Conservation (phyloP, 2,329 filamentous ascomycete species). For the Lecanicillium sp. region DNA sequence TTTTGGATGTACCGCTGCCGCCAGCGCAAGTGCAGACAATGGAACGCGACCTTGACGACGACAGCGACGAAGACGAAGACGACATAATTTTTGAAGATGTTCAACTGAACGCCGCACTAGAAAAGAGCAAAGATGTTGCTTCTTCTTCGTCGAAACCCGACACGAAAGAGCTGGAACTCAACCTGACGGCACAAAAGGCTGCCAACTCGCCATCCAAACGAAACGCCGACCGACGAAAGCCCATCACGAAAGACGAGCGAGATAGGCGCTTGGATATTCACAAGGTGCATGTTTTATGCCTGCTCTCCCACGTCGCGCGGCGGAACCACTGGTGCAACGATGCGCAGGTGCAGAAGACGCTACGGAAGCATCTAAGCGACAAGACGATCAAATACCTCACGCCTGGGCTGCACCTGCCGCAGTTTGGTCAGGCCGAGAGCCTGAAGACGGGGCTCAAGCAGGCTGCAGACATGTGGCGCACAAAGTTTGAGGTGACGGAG, state of each 20-base stretch:
- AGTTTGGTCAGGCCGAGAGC: conserved; percentile 70
- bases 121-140: conserved; percentile 16
- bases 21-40: conserved; percentile 46
- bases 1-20: conserved; percentile 46
- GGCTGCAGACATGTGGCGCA: conserved; percentile 59
- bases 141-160: conserved; percentile 19
- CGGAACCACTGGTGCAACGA: conserved; percentile 92
- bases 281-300: conserved; percentile 76
- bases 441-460: conserved; percentile 74
- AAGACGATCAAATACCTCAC: conserved; percentile 63
- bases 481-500: conserved; percentile 64
- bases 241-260: conserved; percentile 48
- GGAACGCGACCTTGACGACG: conserved; percentile 42
- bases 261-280: conserved; percentile 66
- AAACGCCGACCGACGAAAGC: conserved; percentile 40
- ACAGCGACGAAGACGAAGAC: conserved; percentile 36
- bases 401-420: conserved; percentile 59
- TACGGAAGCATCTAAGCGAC: conserved; percentile 59
- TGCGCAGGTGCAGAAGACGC: conserved; percentile 54
- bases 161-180: conserved; percentile 40
- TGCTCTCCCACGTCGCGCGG: conserved; percentile 69
- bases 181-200: conserved; percentile 42
- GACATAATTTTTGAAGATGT: conserved; percentile 42
- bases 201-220: conserved; percentile 26
- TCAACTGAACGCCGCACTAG: conserved; percentile 31